Base-by-base conservation (phyloP, 2,329 filamentous ascomycete genomes). In the Lachnellula willkommii region DNA sequence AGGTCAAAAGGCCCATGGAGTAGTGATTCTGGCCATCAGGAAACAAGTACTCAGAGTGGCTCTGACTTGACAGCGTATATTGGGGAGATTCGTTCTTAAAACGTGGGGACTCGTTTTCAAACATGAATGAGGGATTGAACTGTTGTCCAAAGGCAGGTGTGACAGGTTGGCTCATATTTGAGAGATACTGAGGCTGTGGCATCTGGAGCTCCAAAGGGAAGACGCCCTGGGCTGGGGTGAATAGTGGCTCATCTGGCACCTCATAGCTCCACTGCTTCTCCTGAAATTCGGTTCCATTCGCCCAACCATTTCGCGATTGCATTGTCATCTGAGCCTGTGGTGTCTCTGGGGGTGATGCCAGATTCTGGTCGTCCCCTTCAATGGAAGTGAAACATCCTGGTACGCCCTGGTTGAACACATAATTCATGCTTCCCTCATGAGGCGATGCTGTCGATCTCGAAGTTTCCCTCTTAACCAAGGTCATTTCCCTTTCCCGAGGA, bases 291-390 rank as follows among this genome's bases (percentile, higher is more conserved):
- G 54, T 46, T 1, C 22, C 40, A 37, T 24, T 54, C 0, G 56
- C 51, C 63, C 63, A 68, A 1, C 53, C 53, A 47, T 53, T 62
- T 3, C 39, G 45, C 15, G 60, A 54, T 15, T 60, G 59, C 2
- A 62, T 14, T 5, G 46, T 50, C 40, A 66, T 35, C 2, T 56
- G 59, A 36, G 60, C 60, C 48, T 68, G 66, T 17, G 64, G 64
- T 40, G 67, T 67, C 52, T 66, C 65, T 24, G 66, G 66, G 20
- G 67, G 66, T 7, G 67, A 67, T n/a, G 61, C 60, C 15, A 66
- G 32, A 28, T 64, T 64, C 48, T 63, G 64, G 28, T 66, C 28
- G 28, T 32, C 63, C 20, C 59, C 59, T 15, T 64, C 61, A 22
- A 63, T 49, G 1, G 61, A 53, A 17, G 59, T 60, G 57, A 65